Conservation (phyloP, 345 rosid species). For the Tarenaya hassleriana region DNA sequence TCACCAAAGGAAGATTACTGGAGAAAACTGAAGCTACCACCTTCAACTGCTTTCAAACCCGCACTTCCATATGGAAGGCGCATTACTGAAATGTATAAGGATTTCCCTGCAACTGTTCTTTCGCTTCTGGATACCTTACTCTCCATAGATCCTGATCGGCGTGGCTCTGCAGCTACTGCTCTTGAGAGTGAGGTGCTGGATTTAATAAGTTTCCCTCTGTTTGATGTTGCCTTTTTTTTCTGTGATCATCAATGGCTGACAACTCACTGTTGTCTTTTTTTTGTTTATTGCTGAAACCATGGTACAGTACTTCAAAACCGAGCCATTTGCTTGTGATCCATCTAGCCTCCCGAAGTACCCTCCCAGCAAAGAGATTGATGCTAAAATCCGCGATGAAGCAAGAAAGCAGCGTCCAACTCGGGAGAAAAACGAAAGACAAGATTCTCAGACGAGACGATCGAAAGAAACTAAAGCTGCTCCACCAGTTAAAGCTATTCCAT, state of each 20-base stretch:
- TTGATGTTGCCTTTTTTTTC: background rate
- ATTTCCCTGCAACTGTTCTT: slow-evolving; percentile 52
- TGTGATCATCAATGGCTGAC: slow-evolving; percentile 11
- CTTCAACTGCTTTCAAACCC: slow-evolving; percentile 75
- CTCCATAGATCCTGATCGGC: slow-evolving; percentile 64
- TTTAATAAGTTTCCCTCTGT: slow-evolving; percentile 12
- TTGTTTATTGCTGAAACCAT: background rate
- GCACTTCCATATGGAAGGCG: slow-evolving; percentile 67
- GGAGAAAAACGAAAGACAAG: slow-evolving; percentile 29
- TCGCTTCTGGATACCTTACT: slow-evolving; percentile 71
- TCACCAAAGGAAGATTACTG: slow-evolving; percentile 86
- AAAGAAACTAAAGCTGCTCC: slow-evolving; percentile 22
- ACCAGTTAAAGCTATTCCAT: slow-evolving; percentile 20
- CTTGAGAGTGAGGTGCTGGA: slow-evolving; percentile 65
- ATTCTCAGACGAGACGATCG: slow-evolving; percentile 26
- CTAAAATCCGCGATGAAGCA: slow-evolving; percentile 75
- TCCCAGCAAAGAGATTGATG: slow-evolving; percentile 95
- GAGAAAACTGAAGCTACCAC: slow-evolving; percentile 61
- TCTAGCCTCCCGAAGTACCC: slow-evolving; percentile 89
- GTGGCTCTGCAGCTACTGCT: slow-evolving; percentile 77
- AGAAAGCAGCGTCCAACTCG: slow-evolving; percentile 26
- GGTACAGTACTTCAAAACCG: slow-evolving; percentile 59
- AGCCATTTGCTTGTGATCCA: slow-evolving; percentile 87
- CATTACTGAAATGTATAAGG: slow-evolving; percentile 56
- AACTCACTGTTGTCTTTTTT: slow-evolving; percentile 16